Base-by-base conservation (phyloP, 805 yeast species). In the Pichia cephalocereana region DNA sequence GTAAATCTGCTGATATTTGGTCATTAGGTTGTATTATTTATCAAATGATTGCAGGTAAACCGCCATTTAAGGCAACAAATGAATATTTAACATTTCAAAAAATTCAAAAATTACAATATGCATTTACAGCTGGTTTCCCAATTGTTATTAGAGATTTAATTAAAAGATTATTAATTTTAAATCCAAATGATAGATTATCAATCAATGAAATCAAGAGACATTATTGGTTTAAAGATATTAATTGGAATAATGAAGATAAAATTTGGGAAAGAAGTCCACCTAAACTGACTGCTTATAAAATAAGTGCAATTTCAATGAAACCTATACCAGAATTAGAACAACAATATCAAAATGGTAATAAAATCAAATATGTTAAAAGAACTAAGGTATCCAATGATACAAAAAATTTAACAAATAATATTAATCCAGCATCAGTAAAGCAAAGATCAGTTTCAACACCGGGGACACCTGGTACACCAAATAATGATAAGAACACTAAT, bases 101-200 rank as follows among this genome's bases (percentile, higher is more conserved):
- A 59, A 83, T 86, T 50, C 79, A 86, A 57, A 85, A 86, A 61
- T 70, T 83, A 44, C 91, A 86, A 58, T 86, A 74, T 65, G 93
- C 95, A 2, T 86, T 83, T 58, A 80, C 88, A 47, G 93, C 95
- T 4, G 93, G 93, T 0, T 86, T 86, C 57, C 95, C 95, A 7
- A 71, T 77, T 63, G 69, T 83, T 14, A 59, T 83, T 4, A 70
- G 95, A 57, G 95, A 86, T 64, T 70, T 86, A 55, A 80, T 86
- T 40, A 84, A 84, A 60, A 76, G 79, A 53, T 78, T 86, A 14
- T 66, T 86, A 41, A 76, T 83, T 1, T 67, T 82, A 44, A 77
- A 76, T 51, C 89, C 91, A 6, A 74, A 74, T 9, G 77, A 76
- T 52, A 74, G 95, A 63, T 69, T 79, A 2, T 73, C 78, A 0